Conservation (phyloP, 306 rosid genomes). For the Cicer yamashitae region DNA sequence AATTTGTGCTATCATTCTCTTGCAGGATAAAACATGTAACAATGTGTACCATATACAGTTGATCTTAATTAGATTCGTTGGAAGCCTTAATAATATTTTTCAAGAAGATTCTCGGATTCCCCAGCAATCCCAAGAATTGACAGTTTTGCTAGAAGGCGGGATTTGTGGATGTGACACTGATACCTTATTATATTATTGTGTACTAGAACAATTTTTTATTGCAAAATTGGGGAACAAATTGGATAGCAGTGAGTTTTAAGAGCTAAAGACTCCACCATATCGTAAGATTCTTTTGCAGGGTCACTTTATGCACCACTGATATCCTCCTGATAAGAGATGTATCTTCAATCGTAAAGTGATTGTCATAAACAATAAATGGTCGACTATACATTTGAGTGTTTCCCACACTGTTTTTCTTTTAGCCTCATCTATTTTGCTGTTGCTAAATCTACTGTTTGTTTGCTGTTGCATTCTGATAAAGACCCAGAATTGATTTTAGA, state of each 20-base stretch:
- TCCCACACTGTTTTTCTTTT: background rate
- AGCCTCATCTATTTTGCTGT: background rate
- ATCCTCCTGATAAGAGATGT: conserved; percentile 12
- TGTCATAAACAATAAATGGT: conserved; percentile 12
- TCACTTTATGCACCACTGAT: background rate
- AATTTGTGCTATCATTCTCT: conserved; percentile 31
- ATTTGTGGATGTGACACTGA: conserved; percentile 31
- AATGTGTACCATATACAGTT: conserved; percentile 35
- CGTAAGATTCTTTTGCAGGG: conserved; percentile 12
- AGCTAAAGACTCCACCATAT: background rate
- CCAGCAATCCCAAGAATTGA: background rate
- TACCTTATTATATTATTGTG: conserved; percentile 34
- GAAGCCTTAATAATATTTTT: conserved; percentile 18
- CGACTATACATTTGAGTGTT: background rate
- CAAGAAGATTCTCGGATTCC: conserved; percentile 36
- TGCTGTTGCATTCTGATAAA: background rate
- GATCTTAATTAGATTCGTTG: conserved; percentile 41
- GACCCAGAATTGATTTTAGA: no score
- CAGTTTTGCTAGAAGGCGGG: conserved; percentile 26
- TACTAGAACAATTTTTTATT: conserved; percentile 28
- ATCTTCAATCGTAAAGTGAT: conserved; percentile 11
- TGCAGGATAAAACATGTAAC: conserved; percentile 48
- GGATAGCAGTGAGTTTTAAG: conserved; percentile 18
- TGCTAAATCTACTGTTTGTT: background rate
- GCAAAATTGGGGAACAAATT: conserved; percentile 6